Conservation (phyloP, 768 basidiomycete genomes). For the Austroboletus festivus region DNA sequence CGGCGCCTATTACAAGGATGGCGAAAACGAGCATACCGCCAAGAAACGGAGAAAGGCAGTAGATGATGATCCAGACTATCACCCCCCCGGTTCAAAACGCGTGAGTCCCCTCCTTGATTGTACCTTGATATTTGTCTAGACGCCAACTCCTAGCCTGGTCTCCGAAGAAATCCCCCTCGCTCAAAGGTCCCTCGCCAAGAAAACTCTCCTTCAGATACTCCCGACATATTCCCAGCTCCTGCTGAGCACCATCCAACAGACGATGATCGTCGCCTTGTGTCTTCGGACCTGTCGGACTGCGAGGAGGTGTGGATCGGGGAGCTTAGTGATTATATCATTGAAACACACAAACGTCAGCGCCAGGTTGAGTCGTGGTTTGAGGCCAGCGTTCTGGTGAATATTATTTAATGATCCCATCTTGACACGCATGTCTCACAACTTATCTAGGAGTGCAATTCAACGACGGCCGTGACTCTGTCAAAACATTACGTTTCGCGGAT, state of each 20-base stretch:
- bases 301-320: constrained; percentile 74
- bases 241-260: constrained; percentile 28
- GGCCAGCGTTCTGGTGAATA: constrained; percentile 56
- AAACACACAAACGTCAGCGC: constrained; percentile 69
- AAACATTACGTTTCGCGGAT: constrained; percentile 41
- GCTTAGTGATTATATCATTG: constrained; percentile 63
- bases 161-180: constrained; percentile 44
- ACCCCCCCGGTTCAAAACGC: constrained; percentile 45
- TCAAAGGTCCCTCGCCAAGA: constrained; percentile 34
- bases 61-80: constrained; percentile 54
- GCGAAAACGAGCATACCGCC: constrained; percentile 30
- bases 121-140: background rate
- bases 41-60: constrained; percentile 50
- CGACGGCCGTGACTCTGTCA: constrained; percentile 46
- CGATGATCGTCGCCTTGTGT: constrained; percentile 47
- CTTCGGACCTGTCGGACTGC: constrained; percentile 82
- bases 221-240: constrained; percentile 15
- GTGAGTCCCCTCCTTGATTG: constrained; percentile 40
- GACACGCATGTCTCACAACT: constrained; percentile 2
- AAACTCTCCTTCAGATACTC: constrained; percentile 24
- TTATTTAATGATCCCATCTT: background rate
- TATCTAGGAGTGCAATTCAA: constrained; percentile 66
- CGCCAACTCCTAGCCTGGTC: constrained; percentile 30
- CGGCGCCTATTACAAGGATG: constrained; percentile 31
- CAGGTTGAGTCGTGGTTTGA: constrained; percentile 76